These are phyloP conservation scores for Gossypium stocksii DNA, from an alignment of 345 rosid species.

Conservation along the genomic window DNA sequence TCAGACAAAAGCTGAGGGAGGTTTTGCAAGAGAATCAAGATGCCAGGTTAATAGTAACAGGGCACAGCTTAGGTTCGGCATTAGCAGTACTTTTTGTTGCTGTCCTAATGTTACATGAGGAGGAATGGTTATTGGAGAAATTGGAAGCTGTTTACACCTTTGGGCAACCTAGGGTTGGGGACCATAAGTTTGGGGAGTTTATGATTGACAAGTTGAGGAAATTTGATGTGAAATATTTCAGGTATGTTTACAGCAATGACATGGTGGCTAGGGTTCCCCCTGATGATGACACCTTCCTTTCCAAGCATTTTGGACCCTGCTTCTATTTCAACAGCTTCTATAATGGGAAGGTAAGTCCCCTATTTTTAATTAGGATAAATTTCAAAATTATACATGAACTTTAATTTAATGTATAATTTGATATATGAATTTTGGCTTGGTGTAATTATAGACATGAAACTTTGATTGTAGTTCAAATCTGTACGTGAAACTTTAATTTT, in stretches of 20 bases:
- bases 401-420: no score
- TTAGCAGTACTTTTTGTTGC: constrained; percentile 35
- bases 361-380: no score
- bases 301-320: constrained; percentile 43
- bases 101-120: constrained; percentile 37
- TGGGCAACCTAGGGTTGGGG: constrained; percentile 60
- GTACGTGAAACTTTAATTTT: no score
- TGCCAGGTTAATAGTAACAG: constrained; percentile 40
- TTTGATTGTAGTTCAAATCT: no score
- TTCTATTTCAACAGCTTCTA: constrained; percentile 38
- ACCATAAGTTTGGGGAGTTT: constrained; percentile 29
- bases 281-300: constrained; percentile 35
- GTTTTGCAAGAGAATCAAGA: constrained; percentile 25
- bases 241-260: constrained; percentile 46
- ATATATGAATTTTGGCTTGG: no score
- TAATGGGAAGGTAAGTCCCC: constrained; percentile 34
- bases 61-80: constrained; percentile 61
- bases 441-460: no score
- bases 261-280: constrained; percentile 51
- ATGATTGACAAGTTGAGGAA: constrained; percentile 30
- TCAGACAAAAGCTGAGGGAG: constrained; percentile 26
- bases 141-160: constrained; percentile 50
- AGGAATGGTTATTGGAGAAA: constrained; percentile 33
- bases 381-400: no score
- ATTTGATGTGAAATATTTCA: constrained; percentile 31